Conservation (phyloP, 1,284 basidiomycete genomes). For the Rhodofomes roseus region DNA sequence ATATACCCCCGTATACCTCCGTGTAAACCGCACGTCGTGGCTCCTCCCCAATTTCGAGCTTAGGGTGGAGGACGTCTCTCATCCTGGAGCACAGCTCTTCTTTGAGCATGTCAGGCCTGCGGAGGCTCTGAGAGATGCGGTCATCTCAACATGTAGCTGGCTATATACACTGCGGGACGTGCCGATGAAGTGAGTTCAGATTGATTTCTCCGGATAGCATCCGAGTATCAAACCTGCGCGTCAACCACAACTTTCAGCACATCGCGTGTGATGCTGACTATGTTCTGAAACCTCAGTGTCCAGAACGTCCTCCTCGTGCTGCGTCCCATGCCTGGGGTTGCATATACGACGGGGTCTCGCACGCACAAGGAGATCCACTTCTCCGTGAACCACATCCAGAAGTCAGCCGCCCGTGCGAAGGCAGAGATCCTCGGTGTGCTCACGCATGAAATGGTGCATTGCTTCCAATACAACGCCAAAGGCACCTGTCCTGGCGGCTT, state of each 20-base stretch:
- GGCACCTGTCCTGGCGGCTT: conserved; percentile 61
- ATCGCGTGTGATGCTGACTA: background rate
- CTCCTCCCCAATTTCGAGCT: conserved; percentile 54
- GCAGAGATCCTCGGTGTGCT: conserved; percentile 67
- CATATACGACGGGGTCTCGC: conserved; percentile 53
- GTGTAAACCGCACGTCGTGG: conserved; percentile 35
- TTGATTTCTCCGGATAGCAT: no score
- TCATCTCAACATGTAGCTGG: conserved; percentile 50
- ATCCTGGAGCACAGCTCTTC: conserved; percentile 57
- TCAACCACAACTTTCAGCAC: no score
- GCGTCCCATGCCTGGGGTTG: conserved; percentile 62
- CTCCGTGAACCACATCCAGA: conserved; percentile 57
- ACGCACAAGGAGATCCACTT: conserved; percentile 69
- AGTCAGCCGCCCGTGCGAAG: conserved; percentile 39
- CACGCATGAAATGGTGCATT: conserved; percentile 67
- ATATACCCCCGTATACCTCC: conserved; percentile 26
- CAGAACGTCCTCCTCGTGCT: conserved; percentile 51
- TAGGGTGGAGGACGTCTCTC: conserved; percentile 53
- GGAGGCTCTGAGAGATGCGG: conserved; percentile 45
- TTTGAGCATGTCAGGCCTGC: conserved; percentile 46
- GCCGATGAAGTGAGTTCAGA: conserved; percentile 48
- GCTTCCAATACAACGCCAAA: conserved; percentile 63
- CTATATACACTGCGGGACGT: conserved; percentile 56
- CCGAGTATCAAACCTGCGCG: no score
- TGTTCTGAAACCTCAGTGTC: conserved; percentile 37